These are phyloP conservation scores for Skeletonema marinoi DNA, from an alignment of 108 stramenopile species.

Conservation along the genomic window DNA sequence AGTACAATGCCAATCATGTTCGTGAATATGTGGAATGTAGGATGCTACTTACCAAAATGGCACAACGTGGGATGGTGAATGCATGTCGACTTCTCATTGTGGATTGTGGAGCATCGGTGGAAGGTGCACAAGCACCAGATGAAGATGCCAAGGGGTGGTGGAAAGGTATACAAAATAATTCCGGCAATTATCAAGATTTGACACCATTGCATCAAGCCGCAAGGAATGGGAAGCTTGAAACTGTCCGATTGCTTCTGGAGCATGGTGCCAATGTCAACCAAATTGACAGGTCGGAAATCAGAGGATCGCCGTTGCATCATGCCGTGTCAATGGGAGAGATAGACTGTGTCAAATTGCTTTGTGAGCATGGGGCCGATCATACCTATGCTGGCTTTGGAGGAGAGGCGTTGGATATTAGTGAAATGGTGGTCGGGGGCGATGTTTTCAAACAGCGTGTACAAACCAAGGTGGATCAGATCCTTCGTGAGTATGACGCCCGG, in stretches of 20 bases:
- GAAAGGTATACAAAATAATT: background rate
- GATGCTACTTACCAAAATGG: conserved; percentile 7
- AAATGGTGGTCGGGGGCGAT: background rate
- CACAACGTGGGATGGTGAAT: background rate
- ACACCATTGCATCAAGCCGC: background rate
- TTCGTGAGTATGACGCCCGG: conserved; percentile 2
- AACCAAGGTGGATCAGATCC: background rate
- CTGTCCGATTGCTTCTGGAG: background rate
- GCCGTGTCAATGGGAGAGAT: conserved; percentile 6
- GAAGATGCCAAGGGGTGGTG: conserved; percentile 1
- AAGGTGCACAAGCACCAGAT: conserved; percentile 8
- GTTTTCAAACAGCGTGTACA: background rate
- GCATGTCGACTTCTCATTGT: background rate
- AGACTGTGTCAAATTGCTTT: conserved; percentile 1
- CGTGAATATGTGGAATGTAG: conserved; percentile 9
- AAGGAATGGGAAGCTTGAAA: background rate
- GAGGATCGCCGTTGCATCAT: background rate
- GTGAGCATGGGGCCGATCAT: conserved; percentile 4
- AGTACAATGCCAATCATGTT: background rate
- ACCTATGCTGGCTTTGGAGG: background rate
- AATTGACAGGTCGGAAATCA: background rate
- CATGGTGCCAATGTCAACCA: background rate
- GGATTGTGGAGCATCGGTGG: background rate
- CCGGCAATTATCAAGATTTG: background rate
- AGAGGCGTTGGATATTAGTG: conserved; percentile 1